These are phyloP conservation scores for Rhizophora apiculata DNA, from an alignment of 345 rosid species.

Conservation along the genomic window DNA sequence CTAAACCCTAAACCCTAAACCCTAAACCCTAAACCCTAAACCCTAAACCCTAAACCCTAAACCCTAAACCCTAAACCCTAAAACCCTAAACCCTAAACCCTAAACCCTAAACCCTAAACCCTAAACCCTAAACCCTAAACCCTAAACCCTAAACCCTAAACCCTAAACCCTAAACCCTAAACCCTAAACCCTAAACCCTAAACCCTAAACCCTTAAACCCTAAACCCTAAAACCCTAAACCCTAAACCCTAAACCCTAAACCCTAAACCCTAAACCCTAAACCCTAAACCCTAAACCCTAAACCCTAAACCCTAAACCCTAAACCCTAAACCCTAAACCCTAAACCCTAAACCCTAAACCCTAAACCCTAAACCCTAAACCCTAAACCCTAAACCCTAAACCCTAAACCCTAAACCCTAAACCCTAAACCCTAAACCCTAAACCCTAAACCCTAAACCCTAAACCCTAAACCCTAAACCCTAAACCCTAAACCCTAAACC, in stretches of 20 bases:
- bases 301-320: background rate
- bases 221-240: background rate
- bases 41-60: background rate
- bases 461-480: too few species aligned
- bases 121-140: background rate
- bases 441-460: too few species aligned
- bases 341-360: slow-evolving; percentile 20
- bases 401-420: background rate
- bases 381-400: too few species aligned
- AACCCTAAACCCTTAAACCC: background rate
- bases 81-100: background rate
- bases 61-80: background rate
- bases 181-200: background rate
- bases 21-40: background rate
- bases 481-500: slow-evolving; percentile 12
- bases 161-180: too few species aligned
- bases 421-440: slow-evolving; percentile 11
- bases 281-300: background rate
- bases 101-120: background rate
- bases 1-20: background rate
- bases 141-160: background rate
- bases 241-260: background rate
- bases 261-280: background rate
- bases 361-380: slow-evolving; percentile 21
- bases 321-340: slow-evolving; percentile 1